phyloP scores from a whole-genome alignment of 2,329 filamentous ascomycete genomes.

The Metarhizium album region DNA sequence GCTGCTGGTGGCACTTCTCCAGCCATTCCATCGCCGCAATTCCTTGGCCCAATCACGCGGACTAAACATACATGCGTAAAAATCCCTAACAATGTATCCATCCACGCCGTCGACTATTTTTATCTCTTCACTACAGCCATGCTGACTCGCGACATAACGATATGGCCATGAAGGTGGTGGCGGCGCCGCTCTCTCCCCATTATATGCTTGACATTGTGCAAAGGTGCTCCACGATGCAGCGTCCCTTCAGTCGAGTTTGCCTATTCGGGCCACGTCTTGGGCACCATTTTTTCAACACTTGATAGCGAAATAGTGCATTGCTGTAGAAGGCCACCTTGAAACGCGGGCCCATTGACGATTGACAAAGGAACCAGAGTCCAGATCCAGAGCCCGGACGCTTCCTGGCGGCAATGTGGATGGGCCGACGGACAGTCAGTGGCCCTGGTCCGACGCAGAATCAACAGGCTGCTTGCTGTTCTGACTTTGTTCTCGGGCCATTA shows the following conservation, averaged over 20 bases:
- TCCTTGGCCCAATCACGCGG: background rate
- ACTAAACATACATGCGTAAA: background rate
- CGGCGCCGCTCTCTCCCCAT: too few species aligned
- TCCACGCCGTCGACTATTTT: too few species aligned
- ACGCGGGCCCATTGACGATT: background rate
- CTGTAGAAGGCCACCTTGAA: background rate
- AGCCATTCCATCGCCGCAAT: background rate
- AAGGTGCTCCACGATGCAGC: too few species aligned
- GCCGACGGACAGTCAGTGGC: too few species aligned
- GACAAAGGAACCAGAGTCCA: background rate
- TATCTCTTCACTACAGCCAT: too few species aligned
- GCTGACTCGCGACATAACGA: background rate
- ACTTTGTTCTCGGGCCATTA: constrained; percentile 7
- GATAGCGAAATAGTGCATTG: background rate
- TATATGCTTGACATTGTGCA: too few species aligned
- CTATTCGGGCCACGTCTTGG: background rate
- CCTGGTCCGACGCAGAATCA: too few species aligned
- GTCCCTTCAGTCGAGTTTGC: background rate
- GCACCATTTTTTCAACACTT: background rate
- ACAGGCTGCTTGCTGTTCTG: too few species aligned
- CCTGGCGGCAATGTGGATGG: too few species aligned
- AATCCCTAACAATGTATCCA: background rate
- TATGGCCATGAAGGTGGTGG: background rate
- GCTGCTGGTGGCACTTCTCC: background rate
- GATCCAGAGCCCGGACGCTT: background rate